Conservation (phyloP, 2,329 filamentous ascomycete species). For the Penicillium concentricum region DNA sequence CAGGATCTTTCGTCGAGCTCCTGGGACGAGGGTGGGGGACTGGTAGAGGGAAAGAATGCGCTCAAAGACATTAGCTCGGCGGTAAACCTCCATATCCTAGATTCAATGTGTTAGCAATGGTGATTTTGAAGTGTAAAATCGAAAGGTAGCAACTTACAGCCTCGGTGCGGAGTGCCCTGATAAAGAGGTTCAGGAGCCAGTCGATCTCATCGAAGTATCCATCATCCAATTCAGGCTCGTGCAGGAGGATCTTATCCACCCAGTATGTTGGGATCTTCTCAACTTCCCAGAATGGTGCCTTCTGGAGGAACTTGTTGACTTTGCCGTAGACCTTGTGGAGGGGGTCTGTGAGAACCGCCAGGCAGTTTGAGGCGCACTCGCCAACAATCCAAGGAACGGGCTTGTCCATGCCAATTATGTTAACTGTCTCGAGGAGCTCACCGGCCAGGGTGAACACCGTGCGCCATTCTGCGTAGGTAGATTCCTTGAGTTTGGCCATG, state of each 20-base stretch:
- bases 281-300: constrained; percentile 70
- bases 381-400: constrained; percentile 71
- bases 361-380: constrained; percentile 70
- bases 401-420: constrained; percentile 51
- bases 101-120: constrained; percentile 11
- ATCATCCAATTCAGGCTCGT: constrained; percentile 70
- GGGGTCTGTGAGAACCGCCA: constrained; percentile 71
- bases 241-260: constrained; percentile 70
- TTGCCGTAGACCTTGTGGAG: constrained; percentile 82
- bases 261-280: constrained; percentile 58
- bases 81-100: constrained; percentile 50
- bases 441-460: constrained; percentile 77
- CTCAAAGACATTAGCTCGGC: constrained; percentile 68
- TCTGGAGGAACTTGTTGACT: constrained; percentile 78
- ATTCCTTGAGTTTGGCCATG: constrained; percentile 57
- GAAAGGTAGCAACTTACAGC: constrained; percentile 43
- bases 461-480: constrained; percentile 71
- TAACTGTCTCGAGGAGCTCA: constrained; percentile 75
- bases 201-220: constrained; percentile 68
- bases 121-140: not conserved
- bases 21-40: constrained; percentile 62
- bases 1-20: constrained; percentile 62
- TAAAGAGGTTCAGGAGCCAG: constrained; percentile 71
- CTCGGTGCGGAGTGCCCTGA: constrained; percentile 61
- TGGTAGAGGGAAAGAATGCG: constrained; percentile 68